Evolutionary conservation across 352 stramenopile species (phyloP).

Genomic region (Phytophthora megakarya): DNA sequence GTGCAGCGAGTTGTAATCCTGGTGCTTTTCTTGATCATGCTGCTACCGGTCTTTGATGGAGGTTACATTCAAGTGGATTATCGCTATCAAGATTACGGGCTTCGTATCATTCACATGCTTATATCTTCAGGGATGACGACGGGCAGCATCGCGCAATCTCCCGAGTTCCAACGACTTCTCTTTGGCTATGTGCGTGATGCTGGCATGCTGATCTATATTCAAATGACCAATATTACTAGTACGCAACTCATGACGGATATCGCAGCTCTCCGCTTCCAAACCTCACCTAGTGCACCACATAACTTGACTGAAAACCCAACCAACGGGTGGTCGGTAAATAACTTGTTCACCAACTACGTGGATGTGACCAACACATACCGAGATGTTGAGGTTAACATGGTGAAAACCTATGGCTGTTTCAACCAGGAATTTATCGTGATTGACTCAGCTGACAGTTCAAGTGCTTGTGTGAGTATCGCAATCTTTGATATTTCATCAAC

Average conservation of each 20-base stretch:
- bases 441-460: slow-evolving; percentile 53
- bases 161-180: slow-evolving; percentile 63
- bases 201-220: slow-evolving; percentile 56
- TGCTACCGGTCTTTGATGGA: slow-evolving; percentile 88
- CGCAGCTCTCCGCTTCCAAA: slow-evolving; percentile 54
- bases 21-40: slow-evolving; percentile 89
- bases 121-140: slow-evolving; percentile 55
- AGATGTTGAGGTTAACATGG: slow-evolving; percentile 67
- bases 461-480: slow-evolving; percentile 70
- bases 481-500: slow-evolving; percentile 84
- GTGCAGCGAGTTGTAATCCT: slow-evolving; percentile 88
- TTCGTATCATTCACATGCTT: slow-evolving; percentile 77
- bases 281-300: slow-evolving; percentile 44
- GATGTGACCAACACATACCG: slow-evolving; percentile 50
- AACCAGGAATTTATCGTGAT: slow-evolving; percentile 64
- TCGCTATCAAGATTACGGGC: slow-evolving; percentile 84
- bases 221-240: slow-evolving; percentile 62
- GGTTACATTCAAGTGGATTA: slow-evolving; percentile 80
- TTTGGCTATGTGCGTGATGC: slow-evolving; percentile 72
- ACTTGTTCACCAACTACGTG: slow-evolving; percentile 48
- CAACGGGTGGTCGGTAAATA: slow-evolving; percentile 52
- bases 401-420: slow-evolving; percentile 81
- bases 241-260: slow-evolving; percentile 41
- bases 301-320: slow-evolving; percentile 64
- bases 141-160: slow-evolving; percentile 28